Evolutionary conservation across 495 filamentous ascomycete genomes (phyloP).

Genomic region (Aspergillus avenaceus): DNA sequence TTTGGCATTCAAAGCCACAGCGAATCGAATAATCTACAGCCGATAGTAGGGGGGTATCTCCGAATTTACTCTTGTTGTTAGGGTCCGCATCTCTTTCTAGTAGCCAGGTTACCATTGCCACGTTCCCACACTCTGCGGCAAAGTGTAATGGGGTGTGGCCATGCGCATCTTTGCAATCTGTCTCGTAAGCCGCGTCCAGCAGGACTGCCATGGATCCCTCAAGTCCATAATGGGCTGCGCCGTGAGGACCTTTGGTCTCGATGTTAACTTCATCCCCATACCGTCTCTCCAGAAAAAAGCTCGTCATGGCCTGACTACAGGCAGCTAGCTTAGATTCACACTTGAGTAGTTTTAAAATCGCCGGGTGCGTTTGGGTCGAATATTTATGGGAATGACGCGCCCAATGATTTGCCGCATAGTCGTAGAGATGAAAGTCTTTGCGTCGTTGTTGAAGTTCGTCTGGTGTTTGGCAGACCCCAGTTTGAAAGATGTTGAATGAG

Average conservation of each 20-base stretch:
- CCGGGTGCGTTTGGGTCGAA: neutral
- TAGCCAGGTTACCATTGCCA: neutral
- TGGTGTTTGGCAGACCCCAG: slow-evolving; percentile 11
- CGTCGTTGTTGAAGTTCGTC: slow-evolving; percentile 3
- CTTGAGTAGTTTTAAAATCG: neutral
- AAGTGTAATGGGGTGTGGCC: neutral
- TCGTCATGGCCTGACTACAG: neutral
- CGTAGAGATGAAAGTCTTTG: slow-evolving; percentile 25
- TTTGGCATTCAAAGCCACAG: neutral
- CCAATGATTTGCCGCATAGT: slow-evolving; percentile 46
- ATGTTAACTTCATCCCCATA: neutral
- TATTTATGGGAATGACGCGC: slow-evolving; percentile 19
- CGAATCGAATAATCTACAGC: neutral
- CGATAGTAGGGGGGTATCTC: neutral
- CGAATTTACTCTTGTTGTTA: too few species aligned
- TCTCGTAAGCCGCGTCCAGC: neutral
- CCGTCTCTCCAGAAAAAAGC: neutral
- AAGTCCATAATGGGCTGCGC: neutral
- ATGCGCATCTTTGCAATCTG: neutral
- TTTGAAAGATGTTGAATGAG: slow-evolving; percentile 6
- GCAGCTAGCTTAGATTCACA: neutral
- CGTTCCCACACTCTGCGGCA: neutral
- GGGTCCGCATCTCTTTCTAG: neutral
- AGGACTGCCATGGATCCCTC: neutral
- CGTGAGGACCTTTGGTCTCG: neutral